A percentile compares a stretch with the other conserved stretches of the same genome.
phyloP scores from a whole-genome alignment of 139 green algal genomes.

The Asterochloris erici region DNA sequence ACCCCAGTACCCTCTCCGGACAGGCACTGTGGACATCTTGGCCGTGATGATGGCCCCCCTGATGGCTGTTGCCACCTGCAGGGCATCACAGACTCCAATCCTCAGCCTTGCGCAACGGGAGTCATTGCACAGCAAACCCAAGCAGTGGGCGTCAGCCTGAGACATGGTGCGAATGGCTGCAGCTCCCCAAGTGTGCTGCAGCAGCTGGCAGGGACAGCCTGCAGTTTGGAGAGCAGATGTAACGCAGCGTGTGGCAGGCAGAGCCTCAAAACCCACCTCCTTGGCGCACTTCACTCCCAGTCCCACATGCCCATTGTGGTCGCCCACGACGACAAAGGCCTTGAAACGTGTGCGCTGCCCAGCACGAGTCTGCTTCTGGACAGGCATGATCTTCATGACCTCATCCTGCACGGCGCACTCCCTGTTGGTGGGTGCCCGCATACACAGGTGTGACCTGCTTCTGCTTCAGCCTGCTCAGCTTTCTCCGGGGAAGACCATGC shows the following conservation, averaged over 20 bases:
- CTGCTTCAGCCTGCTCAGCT: too few species aligned
- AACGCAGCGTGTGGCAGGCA: too few species aligned
- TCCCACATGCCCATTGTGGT: conserved; percentile 97
- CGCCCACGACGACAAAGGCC: conserved; percentile 99
- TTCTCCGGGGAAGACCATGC: too few species aligned
- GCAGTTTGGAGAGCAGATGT: too few species aligned
- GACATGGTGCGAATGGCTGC: too few species aligned
- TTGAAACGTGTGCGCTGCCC: conserved; percentile 99
- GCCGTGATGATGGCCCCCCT: conserved; percentile 96
- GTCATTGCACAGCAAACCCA: too few species aligned
- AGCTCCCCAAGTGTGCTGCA: too few species aligned
- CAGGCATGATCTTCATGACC: conserved; percentile 99
- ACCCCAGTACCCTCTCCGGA: conserved; percentile 98
- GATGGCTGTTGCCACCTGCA: conserved; percentile 93
- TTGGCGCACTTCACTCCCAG: conserved; percentile 99
- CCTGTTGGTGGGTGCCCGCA: too few species aligned
- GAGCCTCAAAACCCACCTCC: conserved; percentile 65
- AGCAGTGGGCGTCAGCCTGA: too few species aligned
- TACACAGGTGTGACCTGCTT: too few species aligned
- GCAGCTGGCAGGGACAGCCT: too few species aligned
- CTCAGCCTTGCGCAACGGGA: not conserved
- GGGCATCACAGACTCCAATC: not conserved
- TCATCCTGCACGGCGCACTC: conserved; percentile 37
- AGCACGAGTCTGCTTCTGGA: conserved; percentile 99
- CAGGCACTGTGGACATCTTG: conserved; percentile 93